Base-by-base conservation (phyloP, 495 filamentous ascomycete species). In the Halenospora varia region DNA sequence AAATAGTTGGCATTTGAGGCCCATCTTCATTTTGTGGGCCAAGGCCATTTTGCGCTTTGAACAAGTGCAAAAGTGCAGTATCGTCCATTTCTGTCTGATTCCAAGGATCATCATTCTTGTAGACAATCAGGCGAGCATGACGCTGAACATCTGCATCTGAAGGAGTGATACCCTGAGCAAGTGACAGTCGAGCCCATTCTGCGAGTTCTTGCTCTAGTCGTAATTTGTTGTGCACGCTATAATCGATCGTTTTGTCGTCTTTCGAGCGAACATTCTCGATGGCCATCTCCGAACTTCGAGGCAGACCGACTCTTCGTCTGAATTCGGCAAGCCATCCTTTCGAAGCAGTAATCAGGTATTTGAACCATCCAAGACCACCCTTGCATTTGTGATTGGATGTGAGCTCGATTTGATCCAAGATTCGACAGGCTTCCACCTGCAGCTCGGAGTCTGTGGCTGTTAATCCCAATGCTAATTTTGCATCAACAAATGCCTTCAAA, bases 11-110 rank as follows among this genome's bases (percentile, higher is more conserved):
- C 19, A 61, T 25, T n/a, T 55, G 24, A 11, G 40, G 41, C 10
- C 51, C 57, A 24, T 25, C n/a, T 44, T 55, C 56, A 48, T 59
- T 48, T 23, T 25, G 24, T 10, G 61, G 64, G n/a, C 61, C 57
- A 25, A 66, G 42, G n/a, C 61, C 61, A 47, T 56, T 48, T 40
- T 61, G 60, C 9, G 53, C 51, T 44, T 67, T 67, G 35, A 82
- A 82, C 4, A 68, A 63, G 18, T 67, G 62, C 8, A 90, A 72
- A 82, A 85, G 87, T 1, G 77, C 66, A 2, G 73, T 71, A 55
- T 90, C 85, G 60, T 90, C 87, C 6, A 86, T 82, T 19, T 80
- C 83, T 0, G 86, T 89, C 66, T 88, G 86, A 55, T 88, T 88
- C 84, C 85, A 90, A 18, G 76, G 75, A 59, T 89, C 87, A 54